Evolutionary conservation across 176 grass and related monocot genomes (phyloP).

Genomic region (Alopecurus myosuroides): DNA sequence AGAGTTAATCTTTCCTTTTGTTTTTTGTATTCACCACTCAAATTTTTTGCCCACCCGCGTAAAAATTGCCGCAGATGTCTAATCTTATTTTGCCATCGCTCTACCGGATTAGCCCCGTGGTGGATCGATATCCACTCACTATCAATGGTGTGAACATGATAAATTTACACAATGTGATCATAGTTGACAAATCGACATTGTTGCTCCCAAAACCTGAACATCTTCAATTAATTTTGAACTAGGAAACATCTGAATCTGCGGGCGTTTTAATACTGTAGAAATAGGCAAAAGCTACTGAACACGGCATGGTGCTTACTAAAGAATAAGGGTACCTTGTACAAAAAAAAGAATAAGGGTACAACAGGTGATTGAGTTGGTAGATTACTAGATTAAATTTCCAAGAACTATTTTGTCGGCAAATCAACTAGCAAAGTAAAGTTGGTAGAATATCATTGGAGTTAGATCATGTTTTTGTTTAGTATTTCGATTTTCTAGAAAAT

Average conservation of each 20-base stretch:
- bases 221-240: background rate
- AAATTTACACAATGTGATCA: background rate
- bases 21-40: too few species aligned
- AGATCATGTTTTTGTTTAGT: background rate
- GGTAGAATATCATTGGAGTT: background rate
- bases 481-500: background rate
- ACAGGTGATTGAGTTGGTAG: background rate
- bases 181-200: background rate
- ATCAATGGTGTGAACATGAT: too few species aligned
- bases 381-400: background rate
- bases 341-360: background rate
- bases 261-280: background rate
- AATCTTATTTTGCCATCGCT: too few species aligned
- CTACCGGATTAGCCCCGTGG: too few species aligned
- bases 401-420: background rate
- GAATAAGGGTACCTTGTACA: background rate
- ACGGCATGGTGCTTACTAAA: background rate
- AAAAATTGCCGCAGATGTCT: too few species aligned
- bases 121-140: too few species aligned
- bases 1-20: too few species aligned
- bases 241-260: background rate
- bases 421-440: background rate
- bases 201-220: constrained; percentile 1
- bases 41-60: too few species aligned
- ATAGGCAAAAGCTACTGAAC: background rate